phyloP scores from a whole-genome alignment of 768 basidiomycete species.

The Pholiota molesta region DNA sequence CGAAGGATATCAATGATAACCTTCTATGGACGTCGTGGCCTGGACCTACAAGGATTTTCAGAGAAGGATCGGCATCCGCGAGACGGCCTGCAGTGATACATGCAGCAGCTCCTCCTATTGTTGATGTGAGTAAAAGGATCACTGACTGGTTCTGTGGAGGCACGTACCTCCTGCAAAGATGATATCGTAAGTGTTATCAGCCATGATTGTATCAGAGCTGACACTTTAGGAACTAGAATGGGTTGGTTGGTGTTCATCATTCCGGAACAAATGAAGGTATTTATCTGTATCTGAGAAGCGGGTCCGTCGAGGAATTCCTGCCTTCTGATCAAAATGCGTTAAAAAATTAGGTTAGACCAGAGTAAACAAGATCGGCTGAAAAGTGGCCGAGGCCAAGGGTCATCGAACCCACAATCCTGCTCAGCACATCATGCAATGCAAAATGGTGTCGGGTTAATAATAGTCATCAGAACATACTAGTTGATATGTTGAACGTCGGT shows the following conservation, averaged over 20 bases:
- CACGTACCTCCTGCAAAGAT: constrained; percentile 22
- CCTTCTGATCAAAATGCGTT: neutral
- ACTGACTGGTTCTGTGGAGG: neutral
- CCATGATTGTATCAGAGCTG: neutral
- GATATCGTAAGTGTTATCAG: constrained; percentile 16
- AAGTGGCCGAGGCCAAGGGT: neutral
- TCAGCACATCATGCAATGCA: neutral
- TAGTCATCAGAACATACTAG: neutral
- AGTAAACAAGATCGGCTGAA: constrained; percentile 1
- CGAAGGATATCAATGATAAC: neutral
- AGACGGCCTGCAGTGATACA: constrained; percentile 62
- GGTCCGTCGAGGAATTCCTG: neutral
- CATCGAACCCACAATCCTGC: neutral
- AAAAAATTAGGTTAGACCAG: neutral
- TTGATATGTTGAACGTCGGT: neutral
- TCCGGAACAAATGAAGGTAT: neutral
- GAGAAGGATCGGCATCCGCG: constrained; percentile 49
- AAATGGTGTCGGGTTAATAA: neutral
- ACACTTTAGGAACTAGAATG: neutral
- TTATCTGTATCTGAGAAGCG: neutral
- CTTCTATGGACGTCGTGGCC: neutral
- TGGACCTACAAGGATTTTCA: constrained; percentile 54
- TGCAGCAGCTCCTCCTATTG: constrained; percentile 53
- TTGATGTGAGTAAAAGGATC: neutral
- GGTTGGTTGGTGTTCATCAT: neutral